Conservation (phyloP, 768 basidiomycete genomes). For the Termitomyces titanicus region DNA sequence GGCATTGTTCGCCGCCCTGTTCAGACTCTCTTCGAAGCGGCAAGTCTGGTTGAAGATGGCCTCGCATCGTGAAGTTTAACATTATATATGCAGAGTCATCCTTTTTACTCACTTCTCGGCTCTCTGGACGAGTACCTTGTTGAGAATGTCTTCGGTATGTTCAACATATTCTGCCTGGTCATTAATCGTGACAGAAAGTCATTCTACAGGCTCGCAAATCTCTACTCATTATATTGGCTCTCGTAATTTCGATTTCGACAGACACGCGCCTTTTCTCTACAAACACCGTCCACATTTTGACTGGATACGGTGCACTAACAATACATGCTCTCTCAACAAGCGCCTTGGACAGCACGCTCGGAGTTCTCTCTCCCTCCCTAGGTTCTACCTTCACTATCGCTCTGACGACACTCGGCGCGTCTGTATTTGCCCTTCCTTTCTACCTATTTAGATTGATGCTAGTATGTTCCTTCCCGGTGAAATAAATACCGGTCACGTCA, state of each 20-base stretch:
- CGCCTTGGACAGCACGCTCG: slow-evolving; percentile 60
- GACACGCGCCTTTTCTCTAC: slow-evolving; percentile 45
- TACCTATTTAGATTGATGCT: slow-evolving; percentile 58
- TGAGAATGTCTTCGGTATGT: slow-evolving; percentile 47
- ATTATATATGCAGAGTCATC: slow-evolving; percentile 49
- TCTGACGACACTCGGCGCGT: slow-evolving; percentile 58
- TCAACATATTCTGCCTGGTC: not conserved
- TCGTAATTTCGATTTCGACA: slow-evolving; percentile 52
- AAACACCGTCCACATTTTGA: slow-evolving; percentile 42
- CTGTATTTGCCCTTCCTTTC: slow-evolving; percentile 58
- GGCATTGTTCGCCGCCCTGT: slow-evolving; percentile 64
- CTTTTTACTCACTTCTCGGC: slow-evolving; percentile 68
- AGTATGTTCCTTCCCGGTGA: slow-evolving; percentile 34
- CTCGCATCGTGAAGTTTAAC: not conserved
- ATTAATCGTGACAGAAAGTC: not conserved
- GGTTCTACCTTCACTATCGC: slow-evolving; percentile 54
- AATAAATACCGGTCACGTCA: not conserved
- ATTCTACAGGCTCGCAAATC: slow-evolving; percentile 45
- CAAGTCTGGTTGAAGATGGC: slow-evolving; percentile 26
- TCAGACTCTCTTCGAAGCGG: slow-evolving; percentile 65
- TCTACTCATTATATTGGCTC: slow-evolving; percentile 40
- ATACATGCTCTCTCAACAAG: slow-evolving; percentile 57
- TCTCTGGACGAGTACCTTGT: slow-evolving; percentile 57
- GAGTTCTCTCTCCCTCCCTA: slow-evolving; percentile 53
- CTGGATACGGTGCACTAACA: slow-evolving; percentile 65